Percentiles rank a stretch among this genome's conserved stretches.
Evolutionary conservation across 805 yeast species (phyloP).

Genomic region (Tetrapisispora iriomotensis): DNA sequence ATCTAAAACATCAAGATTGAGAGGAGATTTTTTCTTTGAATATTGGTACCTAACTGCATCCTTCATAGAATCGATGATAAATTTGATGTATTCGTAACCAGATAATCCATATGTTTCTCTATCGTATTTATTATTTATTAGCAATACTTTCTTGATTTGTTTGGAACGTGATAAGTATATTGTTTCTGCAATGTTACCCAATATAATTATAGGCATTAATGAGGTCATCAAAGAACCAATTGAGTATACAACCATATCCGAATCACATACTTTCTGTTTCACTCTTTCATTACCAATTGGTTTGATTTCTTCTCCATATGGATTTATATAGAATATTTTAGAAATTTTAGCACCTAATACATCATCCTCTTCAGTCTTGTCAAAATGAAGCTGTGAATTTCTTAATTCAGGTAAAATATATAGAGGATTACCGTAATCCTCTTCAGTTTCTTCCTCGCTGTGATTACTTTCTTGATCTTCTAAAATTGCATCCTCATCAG

Average conservation of each 20-base stretch:
- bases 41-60: constrained; percentile 10
- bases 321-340: constrained; percentile 69
- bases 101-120: constrained; percentile 68
- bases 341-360: constrained; percentile 69
- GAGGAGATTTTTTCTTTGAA: background rate
- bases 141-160: constrained; percentile 38
- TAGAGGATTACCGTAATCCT: constrained; percentile 43
- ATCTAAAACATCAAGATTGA: background rate
- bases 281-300: constrained; percentile 66
- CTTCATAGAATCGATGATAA: constrained; percentile 34
- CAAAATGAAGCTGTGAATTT: constrained; percentile 64
- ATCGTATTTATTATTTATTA: constrained; percentile 67
- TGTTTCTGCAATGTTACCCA: constrained; percentile 65
- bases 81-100: constrained; percentile 48
- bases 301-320: constrained; percentile 77
- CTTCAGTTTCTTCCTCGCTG: constrained; percentile 40
- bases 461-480: background rate
- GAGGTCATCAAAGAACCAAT: constrained; percentile 89
- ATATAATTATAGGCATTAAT: constrained; percentile 63
- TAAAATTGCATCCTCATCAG: background rate
- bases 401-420: constrained; percentile 60
- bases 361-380: constrained; percentile 40
- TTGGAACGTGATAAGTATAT: constrained; percentile 25
- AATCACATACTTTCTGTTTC: constrained; percentile 36
- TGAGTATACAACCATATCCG: constrained; percentile 58